Base-by-base conservation (phyloP, 148 eudicot species). In the Gaultheria prostrata region DNA sequence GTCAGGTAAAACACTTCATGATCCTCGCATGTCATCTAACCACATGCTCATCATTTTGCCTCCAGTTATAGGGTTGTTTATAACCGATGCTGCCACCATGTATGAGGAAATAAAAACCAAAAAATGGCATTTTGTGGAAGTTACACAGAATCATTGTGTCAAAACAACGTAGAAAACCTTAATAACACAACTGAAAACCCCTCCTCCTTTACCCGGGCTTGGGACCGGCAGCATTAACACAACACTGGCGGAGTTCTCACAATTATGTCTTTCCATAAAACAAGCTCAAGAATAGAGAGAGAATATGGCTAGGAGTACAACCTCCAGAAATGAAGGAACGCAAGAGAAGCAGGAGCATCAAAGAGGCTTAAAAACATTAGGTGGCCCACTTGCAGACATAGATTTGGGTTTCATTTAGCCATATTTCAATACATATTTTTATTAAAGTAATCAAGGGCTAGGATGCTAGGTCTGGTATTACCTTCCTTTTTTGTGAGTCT, bases 201-300 rank as follows among this genome's bases (percentile, higher is more conserved):
- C 69, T 61, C 69, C 69, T 61, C 69, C 69, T 61, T 61, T 61
- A 61, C 30, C 69, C 69, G 69, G 69, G 69, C 69, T 61, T 61
- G 30, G 28, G 69, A 61, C 69, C 70, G 32, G 70, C 70, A 24
- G 14, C 30, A 63, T 63, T 63, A 63, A 24, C 70, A 63, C 13
- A 63, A 63, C 70, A 24, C 70, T 63, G 70, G 70, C 70, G 30
- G 70, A 63, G 70, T 63, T 63, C 70, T 63, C 70, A 63, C 30
- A n/a, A 28, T 59, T n/a, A 13, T 13, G 0, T 63, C 30, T 63
- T 63, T 24, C 4, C 32, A 24, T 4, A 9, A n/a, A 63, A 63
- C 13, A 63, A 24, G 32, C 70, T n/a, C 70, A 63, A 59, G 67
- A 8, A 59, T 8, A 21, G 28, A 59, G n/a, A 59, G 28, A 59